phyloP scores from a whole-genome alignment of 1,284 basidiomycete genomes.

The Apiotrichum mycotoxinovorans region DNA sequence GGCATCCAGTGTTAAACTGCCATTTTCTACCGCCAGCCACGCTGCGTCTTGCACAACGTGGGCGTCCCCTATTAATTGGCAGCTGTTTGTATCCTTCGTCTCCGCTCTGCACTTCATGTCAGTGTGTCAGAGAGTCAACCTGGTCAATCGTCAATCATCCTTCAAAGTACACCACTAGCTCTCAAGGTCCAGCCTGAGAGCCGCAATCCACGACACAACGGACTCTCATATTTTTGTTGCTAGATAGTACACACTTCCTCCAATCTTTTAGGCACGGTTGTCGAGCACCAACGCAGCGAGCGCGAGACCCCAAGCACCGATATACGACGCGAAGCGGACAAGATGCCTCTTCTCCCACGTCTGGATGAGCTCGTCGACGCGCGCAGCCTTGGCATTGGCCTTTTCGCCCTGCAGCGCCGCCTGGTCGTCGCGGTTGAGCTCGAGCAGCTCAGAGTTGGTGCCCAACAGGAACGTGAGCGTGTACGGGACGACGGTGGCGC shows the following conservation, averaged over 20 bases:
- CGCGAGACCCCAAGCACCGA: slow-evolving; percentile 8
- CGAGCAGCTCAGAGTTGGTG: slow-evolving; percentile 23
- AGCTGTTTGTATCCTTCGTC: too few species aligned
- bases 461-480: slow-evolving; percentile 19
- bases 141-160: too few species aligned
- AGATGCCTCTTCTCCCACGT: slow-evolving; percentile 25
- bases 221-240: background rate
- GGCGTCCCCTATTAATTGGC: too few species aligned
- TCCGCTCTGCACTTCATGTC: too few species aligned
- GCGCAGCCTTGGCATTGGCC: slow-evolving; percentile 2
- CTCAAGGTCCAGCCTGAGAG: too few species aligned
- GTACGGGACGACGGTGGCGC: slow-evolving; percentile 23
- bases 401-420: background rate
- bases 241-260: background rate
- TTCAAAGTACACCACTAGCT: too few species aligned
- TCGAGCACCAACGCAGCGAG: slow-evolving; percentile 11
- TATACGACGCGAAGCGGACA: slow-evolving; percentile 12
- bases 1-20: too few species aligned
- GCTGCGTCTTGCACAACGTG: too few species aligned
- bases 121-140: too few species aligned
- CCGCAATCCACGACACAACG: too few species aligned
- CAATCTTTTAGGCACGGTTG: background rate
- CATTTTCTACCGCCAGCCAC: too few species aligned
- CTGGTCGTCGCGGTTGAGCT: slow-evolving; percentile 10
- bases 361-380: slow-evolving; percentile 17